Evolutionary conservation across 306 rosid genomes (phyloP).

Genomic region (Rosa lucieae): DNA sequence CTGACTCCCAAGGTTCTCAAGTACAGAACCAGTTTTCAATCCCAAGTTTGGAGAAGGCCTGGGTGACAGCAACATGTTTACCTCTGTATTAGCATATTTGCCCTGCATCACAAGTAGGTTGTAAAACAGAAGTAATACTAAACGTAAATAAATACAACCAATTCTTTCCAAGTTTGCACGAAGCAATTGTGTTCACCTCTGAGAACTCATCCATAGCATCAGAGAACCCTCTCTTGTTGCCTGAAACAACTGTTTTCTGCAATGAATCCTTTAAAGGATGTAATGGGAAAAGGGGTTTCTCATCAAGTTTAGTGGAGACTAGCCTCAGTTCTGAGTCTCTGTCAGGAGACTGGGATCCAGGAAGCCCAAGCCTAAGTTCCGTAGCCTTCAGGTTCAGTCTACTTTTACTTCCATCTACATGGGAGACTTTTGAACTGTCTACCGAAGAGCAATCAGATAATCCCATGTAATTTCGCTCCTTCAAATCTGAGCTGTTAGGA

Average conservation of each 20-base stretch:
- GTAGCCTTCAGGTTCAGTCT: conserved; percentile 75
- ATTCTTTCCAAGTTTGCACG: not conserved
- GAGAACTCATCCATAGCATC: conserved; percentile 75
- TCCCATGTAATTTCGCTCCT: conserved; percentile 81
- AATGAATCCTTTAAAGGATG: conserved; percentile 46
- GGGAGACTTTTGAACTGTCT: conserved; percentile 58
- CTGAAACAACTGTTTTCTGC: conserved; percentile 55
- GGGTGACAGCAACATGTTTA: conserved; percentile 44
- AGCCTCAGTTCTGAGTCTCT: conserved; percentile 47
- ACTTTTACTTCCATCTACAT: conserved; percentile 43
- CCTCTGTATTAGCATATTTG: conserved; percentile 53
- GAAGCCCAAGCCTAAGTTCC: conserved; percentile 82
- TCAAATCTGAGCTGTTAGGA: conserved; percentile 41
- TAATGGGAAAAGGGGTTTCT: conserved; percentile 59
- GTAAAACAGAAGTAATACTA: conserved; percentile 6
- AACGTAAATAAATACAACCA: conserved; percentile 15
- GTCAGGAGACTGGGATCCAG: conserved; percentile 79
- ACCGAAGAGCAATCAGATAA: conserved; percentile 70
- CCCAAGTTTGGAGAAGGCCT: conserved; percentile 59
- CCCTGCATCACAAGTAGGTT: conserved; percentile 47
- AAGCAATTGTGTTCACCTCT: conserved; percentile 50
- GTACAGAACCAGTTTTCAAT: conserved; percentile 49
- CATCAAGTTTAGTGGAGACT: conserved; percentile 60
- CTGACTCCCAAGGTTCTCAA: conserved; percentile 54
- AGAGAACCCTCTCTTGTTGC: conserved; percentile 79